phyloP scores from a whole-genome alignment of 768 basidiomycete species.

The Sarcodon aspratus region DNA sequence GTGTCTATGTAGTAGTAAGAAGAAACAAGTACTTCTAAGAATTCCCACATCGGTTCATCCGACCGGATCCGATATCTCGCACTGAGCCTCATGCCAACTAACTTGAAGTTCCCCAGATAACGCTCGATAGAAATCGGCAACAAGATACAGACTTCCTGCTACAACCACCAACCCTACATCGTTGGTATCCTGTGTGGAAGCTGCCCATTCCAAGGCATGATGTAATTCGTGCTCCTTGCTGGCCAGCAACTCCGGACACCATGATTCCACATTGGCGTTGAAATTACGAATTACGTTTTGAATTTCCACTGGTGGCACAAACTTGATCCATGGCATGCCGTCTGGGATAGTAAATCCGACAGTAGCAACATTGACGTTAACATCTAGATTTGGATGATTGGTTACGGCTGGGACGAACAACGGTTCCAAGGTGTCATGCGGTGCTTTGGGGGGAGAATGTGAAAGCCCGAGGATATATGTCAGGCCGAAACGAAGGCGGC shows the following conservation, averaged over 20 bases:
- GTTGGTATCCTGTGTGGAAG: constrained; percentile 5
- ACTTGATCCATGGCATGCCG: constrained; percentile 91
- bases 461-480: constrained; percentile 79
- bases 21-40: too few relatives aligned
- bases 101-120: too few relatives aligned
- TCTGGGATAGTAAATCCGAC: constrained; percentile 60
- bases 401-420: constrained; percentile 37
- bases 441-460: constrained; percentile 77
- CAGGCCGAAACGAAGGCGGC: constrained; percentile 23
- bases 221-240: constrained; percentile 22
- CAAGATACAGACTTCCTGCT: constrained; percentile 89
- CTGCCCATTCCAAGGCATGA: constrained; percentile 39
- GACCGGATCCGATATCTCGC: too few relatives aligned
- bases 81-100: too few relatives aligned
- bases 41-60: too few relatives aligned
- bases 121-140: constrained; percentile 79
- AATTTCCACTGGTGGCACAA: constrained; percentile 44
- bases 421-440: constrained; percentile 56
- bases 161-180: constrained; percentile 47
- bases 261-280: constrained; percentile 27
- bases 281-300: constrained; percentile 15
- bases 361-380: constrained; percentile 30
- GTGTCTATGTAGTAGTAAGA: too few relatives aligned
- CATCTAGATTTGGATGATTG: neutral
- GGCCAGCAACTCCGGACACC: constrained; percentile 36